Conservation (phyloP, 768 basidiomycete genomes). For the Rhizopogon salebrosus region DNA sequence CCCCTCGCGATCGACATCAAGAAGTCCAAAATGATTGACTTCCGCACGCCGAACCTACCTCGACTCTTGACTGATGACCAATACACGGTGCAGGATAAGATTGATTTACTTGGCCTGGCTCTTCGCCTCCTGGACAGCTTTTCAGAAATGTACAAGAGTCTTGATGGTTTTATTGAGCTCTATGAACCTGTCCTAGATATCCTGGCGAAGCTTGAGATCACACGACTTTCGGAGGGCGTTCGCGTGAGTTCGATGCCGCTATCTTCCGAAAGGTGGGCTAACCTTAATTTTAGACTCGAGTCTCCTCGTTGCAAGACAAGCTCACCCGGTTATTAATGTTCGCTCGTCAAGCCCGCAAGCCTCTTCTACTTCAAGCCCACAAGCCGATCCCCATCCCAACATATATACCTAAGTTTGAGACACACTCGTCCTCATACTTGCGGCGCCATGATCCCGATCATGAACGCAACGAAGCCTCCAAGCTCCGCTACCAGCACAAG, state of each 20-base stretch:
- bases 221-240: constrained; percentile 43
- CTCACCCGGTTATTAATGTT: constrained; percentile 68
- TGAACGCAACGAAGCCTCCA: constrained; percentile 81
- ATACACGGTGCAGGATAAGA: constrained; percentile 57
- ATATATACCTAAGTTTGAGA: constrained; percentile 91
- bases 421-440: constrained; percentile 64
- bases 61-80: constrained; percentile 31
- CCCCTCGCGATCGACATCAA: constrained; percentile 34
- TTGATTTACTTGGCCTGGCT: constrained; percentile 60
- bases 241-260: constrained; percentile 38
- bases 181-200: constrained; percentile 63
- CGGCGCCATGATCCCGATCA: constrained; percentile 87
- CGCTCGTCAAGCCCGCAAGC: constrained; percentile 62
- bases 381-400: constrained; percentile 94
- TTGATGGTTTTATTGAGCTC: constrained; percentile 83
- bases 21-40: constrained; percentile 34
- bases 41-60: constrained; percentile 44
- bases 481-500: constrained; percentile 85
- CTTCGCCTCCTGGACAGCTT: constrained; percentile 62
- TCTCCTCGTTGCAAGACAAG: constrained; percentile 42
- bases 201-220: constrained; percentile 46
- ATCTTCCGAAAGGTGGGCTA: neutral
- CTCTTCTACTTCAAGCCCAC: constrained; percentile 84
- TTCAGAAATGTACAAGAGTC: constrained; percentile 70
- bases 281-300: constrained; percentile 30